Percentiles rank a stretch among this genome's conserved stretches.
Conservation (phyloP, 129 eudicot species). For the Erigeron canadensis region DNA sequence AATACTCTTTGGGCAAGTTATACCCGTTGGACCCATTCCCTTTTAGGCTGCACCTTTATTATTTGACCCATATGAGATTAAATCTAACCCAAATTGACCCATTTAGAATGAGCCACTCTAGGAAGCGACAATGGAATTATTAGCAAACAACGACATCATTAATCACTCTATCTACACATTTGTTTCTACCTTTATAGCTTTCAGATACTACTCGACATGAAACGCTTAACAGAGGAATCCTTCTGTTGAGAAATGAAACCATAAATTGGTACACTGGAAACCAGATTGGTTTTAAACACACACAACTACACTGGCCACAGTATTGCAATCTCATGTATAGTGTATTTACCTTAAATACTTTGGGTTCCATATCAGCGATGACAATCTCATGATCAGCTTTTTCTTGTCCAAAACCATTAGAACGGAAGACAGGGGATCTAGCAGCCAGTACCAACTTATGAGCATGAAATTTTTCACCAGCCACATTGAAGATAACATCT, state of each 20-base stretch:
- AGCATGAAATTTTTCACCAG: constrained; percentile 72
- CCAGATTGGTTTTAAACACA: background rate
- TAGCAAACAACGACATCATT: background rate
- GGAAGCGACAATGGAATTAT: background rate
- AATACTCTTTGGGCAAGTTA: background rate
- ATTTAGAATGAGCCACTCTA: background rate
- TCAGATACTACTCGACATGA: background rate
- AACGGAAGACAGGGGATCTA: constrained; percentile 64
- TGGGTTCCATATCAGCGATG: constrained; percentile 67
- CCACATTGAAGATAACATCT: constrained; percentile 66
- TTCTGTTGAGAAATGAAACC: background rate
- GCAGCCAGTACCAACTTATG: constrained; percentile 88
- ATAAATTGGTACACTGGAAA: background rate
- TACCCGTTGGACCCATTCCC: background rate
- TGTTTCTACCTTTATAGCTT: background rate
- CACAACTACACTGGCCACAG: background rate
- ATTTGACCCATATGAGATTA: background rate
- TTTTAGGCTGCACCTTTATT: background rate
- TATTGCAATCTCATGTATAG: background rate
- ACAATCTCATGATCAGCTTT: constrained; percentile 53
- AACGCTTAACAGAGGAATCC: background rate
- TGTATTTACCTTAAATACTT: constrained; percentile 62
- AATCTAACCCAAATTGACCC: background rate
- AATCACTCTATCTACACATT: background rate
- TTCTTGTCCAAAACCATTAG: constrained; percentile 43